A percentile compares a stretch with the other conserved stretches of the same genome.
These are phyloP conservation scores for Chaetomiaceae sp. DNA, from an alignment of 2,329 filamentous ascomycete genomes.

Conservation along the genomic window DNA sequence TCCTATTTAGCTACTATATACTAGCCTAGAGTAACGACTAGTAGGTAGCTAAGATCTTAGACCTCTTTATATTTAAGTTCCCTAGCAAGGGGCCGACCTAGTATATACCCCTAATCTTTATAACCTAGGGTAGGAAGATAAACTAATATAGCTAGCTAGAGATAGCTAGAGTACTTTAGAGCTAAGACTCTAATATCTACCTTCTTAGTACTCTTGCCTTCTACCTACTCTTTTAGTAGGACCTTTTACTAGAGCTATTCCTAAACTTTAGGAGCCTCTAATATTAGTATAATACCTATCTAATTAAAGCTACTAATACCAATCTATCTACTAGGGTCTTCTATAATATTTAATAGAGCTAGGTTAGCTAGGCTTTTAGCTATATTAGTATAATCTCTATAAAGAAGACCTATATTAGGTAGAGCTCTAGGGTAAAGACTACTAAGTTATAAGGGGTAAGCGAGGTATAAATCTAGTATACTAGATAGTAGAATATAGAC, in stretches of 20 bases:
- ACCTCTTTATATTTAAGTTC: no score
- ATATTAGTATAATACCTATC: not conserved
- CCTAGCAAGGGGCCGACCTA: not conserved
- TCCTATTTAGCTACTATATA: slow-evolving; percentile 1
- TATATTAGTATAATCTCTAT: not conserved
- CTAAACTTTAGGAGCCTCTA: not conserved
- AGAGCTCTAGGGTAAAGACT: slow-evolving; percentile 2
- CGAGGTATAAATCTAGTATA: not conserved
- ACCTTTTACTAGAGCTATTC: no score
- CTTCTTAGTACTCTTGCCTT: not conserved
- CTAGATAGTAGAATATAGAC: not conserved
- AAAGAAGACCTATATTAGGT: not conserved
- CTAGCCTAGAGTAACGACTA: not conserved
- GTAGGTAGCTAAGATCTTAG: not conserved
- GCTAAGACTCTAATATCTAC: not conserved
- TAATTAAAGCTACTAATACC: not conserved
- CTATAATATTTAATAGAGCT: not conserved
- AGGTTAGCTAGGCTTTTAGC: no score
- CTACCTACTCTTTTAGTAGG: not conserved
- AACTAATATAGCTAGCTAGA: not conserved
- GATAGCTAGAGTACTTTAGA: not conserved
- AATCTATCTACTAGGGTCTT: not conserved
- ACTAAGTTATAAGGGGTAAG: not conserved
- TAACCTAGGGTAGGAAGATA: not conserved
- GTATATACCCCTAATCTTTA: not conserved